Evolutionary conservation across 441 rosid genomes (phyloP).

Genomic region (Corymbia citriodora): DNA sequence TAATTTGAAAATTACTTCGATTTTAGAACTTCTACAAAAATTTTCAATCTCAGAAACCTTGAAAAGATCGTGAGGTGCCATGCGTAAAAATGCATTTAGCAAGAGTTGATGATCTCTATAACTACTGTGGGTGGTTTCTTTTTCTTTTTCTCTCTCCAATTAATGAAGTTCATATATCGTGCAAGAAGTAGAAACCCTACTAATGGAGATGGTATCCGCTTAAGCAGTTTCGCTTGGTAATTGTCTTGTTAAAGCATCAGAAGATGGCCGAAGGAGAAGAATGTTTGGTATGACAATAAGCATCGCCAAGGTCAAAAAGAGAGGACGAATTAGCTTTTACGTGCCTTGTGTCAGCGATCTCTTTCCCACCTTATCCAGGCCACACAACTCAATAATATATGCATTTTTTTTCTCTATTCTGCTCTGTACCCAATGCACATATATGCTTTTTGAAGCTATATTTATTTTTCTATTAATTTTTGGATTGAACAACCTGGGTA

Average conservation of each 20-base stretch:
- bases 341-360: background rate
- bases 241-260: background rate
- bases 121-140: background rate
- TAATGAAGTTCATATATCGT: background rate
- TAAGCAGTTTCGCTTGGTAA: background rate
- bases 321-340: background rate
- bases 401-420: background rate
- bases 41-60: background rate
- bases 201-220: background rate
- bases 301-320: background rate
- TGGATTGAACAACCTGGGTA: background rate
- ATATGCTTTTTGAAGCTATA: background rate
- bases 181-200: background rate
- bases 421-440: background rate
- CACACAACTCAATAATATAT: background rate
- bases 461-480: background rate
- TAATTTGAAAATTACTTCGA: background rate
- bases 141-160: background rate
- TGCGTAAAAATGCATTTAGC: background rate
- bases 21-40: background rate
- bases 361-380: background rate
- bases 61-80: background rate
- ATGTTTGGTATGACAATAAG: conserved; percentile 4
- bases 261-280: background rate
- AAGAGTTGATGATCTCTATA: background rate